Evolutionary conservation across 2,329 filamentous ascomycete genomes (phyloP).

Genomic region (Aspergillus persii): DNA sequence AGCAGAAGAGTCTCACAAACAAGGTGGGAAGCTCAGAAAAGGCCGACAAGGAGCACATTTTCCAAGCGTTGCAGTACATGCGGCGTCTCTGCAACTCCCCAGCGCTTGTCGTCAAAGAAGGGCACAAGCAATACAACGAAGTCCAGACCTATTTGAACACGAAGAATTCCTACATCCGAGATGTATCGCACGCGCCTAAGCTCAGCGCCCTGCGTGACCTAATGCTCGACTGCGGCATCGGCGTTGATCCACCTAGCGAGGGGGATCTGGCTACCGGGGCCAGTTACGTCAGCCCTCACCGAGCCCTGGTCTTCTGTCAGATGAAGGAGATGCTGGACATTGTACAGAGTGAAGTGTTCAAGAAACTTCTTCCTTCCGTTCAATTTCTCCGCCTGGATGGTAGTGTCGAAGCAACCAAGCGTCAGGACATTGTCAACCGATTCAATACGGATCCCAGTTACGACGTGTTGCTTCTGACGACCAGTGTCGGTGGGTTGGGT

Average conservation of each 20-base stretch:
- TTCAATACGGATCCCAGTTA: constrained; percentile 98
- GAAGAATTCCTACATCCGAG: constrained; percentile 77
- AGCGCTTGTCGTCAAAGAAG: constrained; percentile 91
- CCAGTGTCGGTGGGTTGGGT: constrained; percentile 89
- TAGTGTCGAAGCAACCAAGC: constrained; percentile 84
- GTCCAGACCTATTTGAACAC: constrained; percentile 77
- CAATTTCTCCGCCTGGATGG: constrained; percentile 94
- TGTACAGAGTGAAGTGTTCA: constrained; percentile 90
- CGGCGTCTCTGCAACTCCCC: constrained; percentile 98
- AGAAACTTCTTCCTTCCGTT: constrained; percentile 85
- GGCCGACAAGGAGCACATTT: constrained; percentile 95
- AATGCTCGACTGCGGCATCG: constrained; percentile 97
- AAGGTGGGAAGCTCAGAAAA: constrained; percentile 84
- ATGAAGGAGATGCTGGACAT: constrained; percentile 99
- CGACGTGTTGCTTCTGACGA: constrained; percentile 89
- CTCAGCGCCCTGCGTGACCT: constrained; percentile 85
- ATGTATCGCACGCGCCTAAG: constrained; percentile 87
- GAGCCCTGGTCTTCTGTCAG: constrained; percentile 95
- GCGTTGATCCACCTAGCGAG: constrained; percentile 61
- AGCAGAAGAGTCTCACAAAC: constrained; percentile 80
- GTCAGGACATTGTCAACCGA: constrained; percentile 97
- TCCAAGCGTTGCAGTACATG: constrained; percentile 99
- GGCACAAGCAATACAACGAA: constrained; percentile 83
- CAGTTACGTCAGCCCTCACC: constrained; percentile 90
- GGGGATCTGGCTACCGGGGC: constrained; percentile 58